These are phyloP conservation scores for Colletotrichum siamense DNA, from an alignment of 2,329 filamentous ascomycete species.

Conservation along the genomic window DNA sequence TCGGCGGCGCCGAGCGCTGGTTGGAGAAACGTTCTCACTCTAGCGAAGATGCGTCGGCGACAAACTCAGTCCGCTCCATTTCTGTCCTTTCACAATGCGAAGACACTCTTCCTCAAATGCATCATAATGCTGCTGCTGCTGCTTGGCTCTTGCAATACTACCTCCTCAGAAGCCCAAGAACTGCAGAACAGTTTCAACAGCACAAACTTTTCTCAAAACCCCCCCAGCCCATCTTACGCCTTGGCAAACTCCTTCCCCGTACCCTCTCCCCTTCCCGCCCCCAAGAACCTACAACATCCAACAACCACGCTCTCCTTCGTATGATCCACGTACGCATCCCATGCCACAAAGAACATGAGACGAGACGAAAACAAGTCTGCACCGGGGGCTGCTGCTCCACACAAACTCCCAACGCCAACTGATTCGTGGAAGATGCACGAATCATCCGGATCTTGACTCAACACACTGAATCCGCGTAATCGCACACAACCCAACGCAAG, in stretches of 20 bases:
- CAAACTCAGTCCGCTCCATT: neutral
- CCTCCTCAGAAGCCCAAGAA: neutral
- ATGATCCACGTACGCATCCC: neutral
- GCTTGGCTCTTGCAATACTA: neutral
- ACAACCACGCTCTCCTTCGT: neutral
- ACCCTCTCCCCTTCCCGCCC: neutral
- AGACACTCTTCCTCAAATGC: fast-evolving
- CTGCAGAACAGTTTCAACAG: neutral
- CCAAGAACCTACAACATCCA: neutral
- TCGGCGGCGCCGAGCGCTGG: neutral
- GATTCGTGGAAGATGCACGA: neutral
- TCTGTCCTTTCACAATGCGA: neutral
- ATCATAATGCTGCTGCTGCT: neutral
- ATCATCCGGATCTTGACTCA: neutral
- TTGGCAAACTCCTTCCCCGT: neutral
- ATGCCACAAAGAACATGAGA: neutral
- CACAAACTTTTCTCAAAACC: too few species aligned
- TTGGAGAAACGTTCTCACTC: neutral
- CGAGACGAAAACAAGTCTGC: neutral
- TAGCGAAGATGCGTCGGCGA: neutral
- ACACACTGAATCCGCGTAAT: neutral
- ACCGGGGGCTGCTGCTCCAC: too few species aligned
- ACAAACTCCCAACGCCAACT: neutral
- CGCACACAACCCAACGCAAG: neutral
- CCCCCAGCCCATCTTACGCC: too few species aligned